Conservation (phyloP, 345 rosid genomes). For the Diplotaxis tenuifolia region DNA sequence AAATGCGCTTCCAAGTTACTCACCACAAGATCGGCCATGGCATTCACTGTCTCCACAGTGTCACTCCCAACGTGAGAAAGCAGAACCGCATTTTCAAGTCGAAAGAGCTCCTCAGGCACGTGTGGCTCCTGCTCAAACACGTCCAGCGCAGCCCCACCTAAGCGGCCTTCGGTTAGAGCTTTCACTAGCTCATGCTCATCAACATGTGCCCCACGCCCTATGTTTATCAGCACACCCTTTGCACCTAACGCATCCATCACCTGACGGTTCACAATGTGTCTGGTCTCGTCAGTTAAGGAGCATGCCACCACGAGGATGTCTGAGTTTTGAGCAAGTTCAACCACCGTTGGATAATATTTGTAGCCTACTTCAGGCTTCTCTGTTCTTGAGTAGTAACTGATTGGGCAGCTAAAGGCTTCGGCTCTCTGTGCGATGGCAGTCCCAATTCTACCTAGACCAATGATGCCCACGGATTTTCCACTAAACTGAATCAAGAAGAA, state of each 20-base stretch:
- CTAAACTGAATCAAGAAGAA: constrained; percentile 47
- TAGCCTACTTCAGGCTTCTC: constrained; percentile 45
- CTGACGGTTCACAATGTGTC: constrained; percentile 49
- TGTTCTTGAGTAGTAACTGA: constrained; percentile 57
- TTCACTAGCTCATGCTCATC: constrained; percentile 63
- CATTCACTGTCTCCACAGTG: constrained; percentile 49
- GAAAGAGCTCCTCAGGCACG: constrained; percentile 57
- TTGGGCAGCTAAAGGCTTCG: constrained; percentile 68
- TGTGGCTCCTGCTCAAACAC: constrained; percentile 61
- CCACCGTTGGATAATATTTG: constrained; percentile 51
- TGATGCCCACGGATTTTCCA: constrained; percentile 64
- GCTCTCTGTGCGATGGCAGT: constrained; percentile 68
- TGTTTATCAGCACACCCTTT: constrained; percentile 65
- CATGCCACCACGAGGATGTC: constrained; percentile 70
- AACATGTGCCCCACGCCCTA: constrained; percentile 63
- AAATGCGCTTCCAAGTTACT: constrained; percentile 53
- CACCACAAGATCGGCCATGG: constrained; percentile 55
- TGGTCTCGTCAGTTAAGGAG: constrained; percentile 51
- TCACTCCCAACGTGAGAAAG: constrained; percentile 67
- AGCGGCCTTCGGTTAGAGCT: constrained; percentile 57
- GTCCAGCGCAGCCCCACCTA: constrained; percentile 69
- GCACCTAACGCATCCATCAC: constrained; percentile 70
- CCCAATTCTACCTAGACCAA: constrained; percentile 77
- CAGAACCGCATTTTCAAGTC: constrained; percentile 62
- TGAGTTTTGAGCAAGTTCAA: constrained; percentile 60